Evolutionary conservation across 345 rosid species (phyloP).

Genomic region (Eucalyptus albens): DNA sequence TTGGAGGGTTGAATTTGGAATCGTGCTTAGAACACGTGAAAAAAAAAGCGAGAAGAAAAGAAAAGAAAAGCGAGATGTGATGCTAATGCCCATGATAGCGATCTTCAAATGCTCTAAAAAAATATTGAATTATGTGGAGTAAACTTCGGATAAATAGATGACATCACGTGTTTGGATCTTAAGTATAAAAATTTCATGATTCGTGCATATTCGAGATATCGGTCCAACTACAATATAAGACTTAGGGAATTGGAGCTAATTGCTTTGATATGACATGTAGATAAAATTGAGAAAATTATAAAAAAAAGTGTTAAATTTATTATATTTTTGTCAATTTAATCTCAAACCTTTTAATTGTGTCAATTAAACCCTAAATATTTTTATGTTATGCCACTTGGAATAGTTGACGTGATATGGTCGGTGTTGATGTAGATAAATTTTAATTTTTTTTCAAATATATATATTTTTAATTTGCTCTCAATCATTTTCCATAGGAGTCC

Average conservation of each 20-base stretch:
- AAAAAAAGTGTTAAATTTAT: too few species aligned
- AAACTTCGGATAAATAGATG: neutral
- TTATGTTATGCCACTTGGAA: too few species aligned
- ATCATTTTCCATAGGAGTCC: neutral
- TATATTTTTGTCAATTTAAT: too few species aligned
- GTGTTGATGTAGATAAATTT: accelerated
- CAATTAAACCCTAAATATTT: accelerated
- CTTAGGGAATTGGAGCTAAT: neutral
- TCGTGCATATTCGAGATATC: accelerated
- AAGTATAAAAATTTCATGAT: neutral
- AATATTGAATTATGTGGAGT: neutral
- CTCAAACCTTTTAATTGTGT: accelerated
- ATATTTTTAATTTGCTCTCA: neutral
- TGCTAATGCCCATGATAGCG: neutral
- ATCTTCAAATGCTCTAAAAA: neutral
- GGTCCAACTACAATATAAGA: neutral
- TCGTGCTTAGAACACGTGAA: neutral
- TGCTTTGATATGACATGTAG: neutral
- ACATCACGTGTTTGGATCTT: neutral
- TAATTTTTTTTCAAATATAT: neutral
- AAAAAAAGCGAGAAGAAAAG: too few species aligned
- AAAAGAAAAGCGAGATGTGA: neutral
- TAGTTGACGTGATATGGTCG: accelerated
- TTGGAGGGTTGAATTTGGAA: neutral
- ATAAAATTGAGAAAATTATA: too few species aligned